phyloP scores from a whole-genome alignment of 768 basidiomycete genomes.

The Tubosaeta sp. region DNA sequence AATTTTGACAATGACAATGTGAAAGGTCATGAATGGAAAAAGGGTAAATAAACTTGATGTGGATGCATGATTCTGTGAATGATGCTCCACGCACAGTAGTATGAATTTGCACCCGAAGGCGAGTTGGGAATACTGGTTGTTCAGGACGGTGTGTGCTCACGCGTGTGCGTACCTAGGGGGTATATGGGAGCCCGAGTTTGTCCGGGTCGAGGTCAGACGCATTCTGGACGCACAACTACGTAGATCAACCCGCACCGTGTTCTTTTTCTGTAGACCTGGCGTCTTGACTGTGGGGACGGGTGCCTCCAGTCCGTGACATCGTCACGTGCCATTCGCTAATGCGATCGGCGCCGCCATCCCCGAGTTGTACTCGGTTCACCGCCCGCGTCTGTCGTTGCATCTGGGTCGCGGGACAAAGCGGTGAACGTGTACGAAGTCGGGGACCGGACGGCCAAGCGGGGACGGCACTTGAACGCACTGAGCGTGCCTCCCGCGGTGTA shows the following conservation, averaged over 20 bases:
- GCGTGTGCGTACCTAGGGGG: slow-evolving; percentile 40
- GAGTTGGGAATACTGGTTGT: slow-evolving; percentile 4
- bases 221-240: not conserved
- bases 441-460: slow-evolving; percentile 77
- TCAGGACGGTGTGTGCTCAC: not conserved
- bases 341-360: slow-evolving; percentile 76
- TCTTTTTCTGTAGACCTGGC: slow-evolving; percentile 61
- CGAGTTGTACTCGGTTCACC: slow-evolving; percentile 89
- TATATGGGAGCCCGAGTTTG: slow-evolving; percentile 87
- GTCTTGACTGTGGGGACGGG: slow-evolving; percentile 91
- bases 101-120: slow-evolving; percentile 95
- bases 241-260: not conserved
- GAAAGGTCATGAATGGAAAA: too few relatives aligned
- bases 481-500: slow-evolving; percentile 79
- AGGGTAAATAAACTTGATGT: too few relatives aligned
- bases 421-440: slow-evolving; percentile 82
- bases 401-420: slow-evolving; percentile 55
- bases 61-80: too few relatives aligned
- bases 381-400: slow-evolving; percentile 86
- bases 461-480: slow-evolving; percentile 92
- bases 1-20: too few relatives aligned
- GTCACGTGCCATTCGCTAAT: too few relatives aligned
- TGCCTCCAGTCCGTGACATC: too few relatives aligned
- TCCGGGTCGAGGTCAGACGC: slow-evolving; percentile 77
- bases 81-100: slow-evolving; percentile 39